These are phyloP conservation scores for Hortaea werneckii DNA, from an alignment of 2,329 filamentous ascomycete genomes.

Conservation along the genomic window DNA sequence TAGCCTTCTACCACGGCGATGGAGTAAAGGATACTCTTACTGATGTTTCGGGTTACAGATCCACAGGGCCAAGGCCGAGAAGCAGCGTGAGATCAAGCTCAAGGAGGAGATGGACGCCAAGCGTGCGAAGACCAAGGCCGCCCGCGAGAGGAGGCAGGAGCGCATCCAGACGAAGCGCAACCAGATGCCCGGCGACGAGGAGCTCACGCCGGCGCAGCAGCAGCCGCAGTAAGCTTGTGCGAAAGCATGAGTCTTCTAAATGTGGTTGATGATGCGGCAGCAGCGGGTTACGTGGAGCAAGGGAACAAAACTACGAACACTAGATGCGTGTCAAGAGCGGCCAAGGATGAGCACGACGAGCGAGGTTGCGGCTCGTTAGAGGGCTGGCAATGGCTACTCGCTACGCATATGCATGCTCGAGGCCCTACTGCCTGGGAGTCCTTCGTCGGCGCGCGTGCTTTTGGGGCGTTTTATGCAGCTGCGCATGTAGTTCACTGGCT, in stretches of 20 bases:
- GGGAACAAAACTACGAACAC: not conserved
- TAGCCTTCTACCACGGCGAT: not conserved
- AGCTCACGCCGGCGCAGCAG: conserved; percentile 22
- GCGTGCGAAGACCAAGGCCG: conserved; percentile 99
- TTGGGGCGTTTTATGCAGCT: not conserved
- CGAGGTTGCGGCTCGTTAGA: not conserved
- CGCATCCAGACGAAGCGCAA: conserved; percentile 83
- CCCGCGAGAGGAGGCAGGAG: conserved; percentile 95
- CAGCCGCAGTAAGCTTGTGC: conserved; percentile 2
- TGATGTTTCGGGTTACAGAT: conserved; percentile 50
- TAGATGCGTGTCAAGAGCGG: not conserved
- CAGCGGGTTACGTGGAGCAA: not conserved
- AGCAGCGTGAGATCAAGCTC: conserved; percentile 86
- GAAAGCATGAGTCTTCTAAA: not conserved
- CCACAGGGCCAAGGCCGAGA: conserved; percentile 99
- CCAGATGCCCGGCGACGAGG: conserved; percentile 65
- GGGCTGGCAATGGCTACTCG: not conserved
- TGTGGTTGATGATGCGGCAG: not conserved
- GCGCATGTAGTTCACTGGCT: conserved; percentile 5
- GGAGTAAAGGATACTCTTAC: not conserved
- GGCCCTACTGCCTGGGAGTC: conserved; percentile 1
- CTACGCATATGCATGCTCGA: conserved; percentile 1
- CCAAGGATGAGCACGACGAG: conserved; percentile 1
- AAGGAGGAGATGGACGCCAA: conserved; percentile 99
- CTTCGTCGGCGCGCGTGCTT: conserved; percentile 1